Conservation (phyloP, 2,329 filamentous ascomycete genomes). For the Epicoccum sorghinum region DNA sequence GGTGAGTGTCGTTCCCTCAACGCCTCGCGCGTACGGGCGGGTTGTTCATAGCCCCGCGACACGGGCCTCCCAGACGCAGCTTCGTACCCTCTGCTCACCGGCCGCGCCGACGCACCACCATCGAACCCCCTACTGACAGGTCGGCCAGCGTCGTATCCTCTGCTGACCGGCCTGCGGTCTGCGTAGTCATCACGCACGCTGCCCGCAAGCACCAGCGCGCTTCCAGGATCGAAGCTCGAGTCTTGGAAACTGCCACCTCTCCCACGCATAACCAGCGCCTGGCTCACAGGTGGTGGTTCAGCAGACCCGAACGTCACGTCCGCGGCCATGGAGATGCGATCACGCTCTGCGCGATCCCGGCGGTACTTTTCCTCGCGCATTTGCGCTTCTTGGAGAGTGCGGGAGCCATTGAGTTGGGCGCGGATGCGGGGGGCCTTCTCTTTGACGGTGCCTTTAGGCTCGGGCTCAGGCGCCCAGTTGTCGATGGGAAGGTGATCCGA, state of each 20-base stretch:
- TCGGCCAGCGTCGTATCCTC: slow-evolving; percentile 28
- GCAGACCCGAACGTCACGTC: slow-evolving; percentile 30
- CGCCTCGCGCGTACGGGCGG: slow-evolving; percentile 18
- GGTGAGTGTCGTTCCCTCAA: slow-evolving; percentile 46
- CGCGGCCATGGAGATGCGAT: slow-evolving; percentile 40
- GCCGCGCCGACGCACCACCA: slow-evolving; percentile 22
- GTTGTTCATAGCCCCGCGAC: slow-evolving; percentile 33
- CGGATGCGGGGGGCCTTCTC: slow-evolving; percentile 51
- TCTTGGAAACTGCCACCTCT: background rate
- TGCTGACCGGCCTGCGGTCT: slow-evolving; percentile 36
- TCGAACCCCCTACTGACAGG: background rate
- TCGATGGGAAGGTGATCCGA: slow-evolving; percentile 80
- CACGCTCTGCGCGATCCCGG: slow-evolving; percentile 41
- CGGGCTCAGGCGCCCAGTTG: slow-evolving; percentile 78
- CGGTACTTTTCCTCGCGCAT: slow-evolving; percentile 42
- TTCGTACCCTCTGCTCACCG: slow-evolving; percentile 37
- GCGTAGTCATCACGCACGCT: slow-evolving; percentile 7
- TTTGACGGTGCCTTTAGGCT: slow-evolving; percentile 60
- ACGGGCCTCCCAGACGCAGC: slow-evolving; percentile 29
- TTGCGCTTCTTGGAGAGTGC: slow-evolving; percentile 44
- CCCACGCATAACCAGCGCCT: slow-evolving; percentile 32
- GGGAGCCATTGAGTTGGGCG: slow-evolving; percentile 59
- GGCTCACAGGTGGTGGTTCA: slow-evolving; percentile 24
- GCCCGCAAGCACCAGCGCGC: slow-evolving; percentile 32
- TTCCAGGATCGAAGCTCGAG: slow-evolving; percentile 16